A percentile compares a stretch with the other conserved stretches of the same genome.
phyloP scores from a whole-genome alignment of 75 land plant genomes.

The Sequoiadendron giganteum region DNA sequence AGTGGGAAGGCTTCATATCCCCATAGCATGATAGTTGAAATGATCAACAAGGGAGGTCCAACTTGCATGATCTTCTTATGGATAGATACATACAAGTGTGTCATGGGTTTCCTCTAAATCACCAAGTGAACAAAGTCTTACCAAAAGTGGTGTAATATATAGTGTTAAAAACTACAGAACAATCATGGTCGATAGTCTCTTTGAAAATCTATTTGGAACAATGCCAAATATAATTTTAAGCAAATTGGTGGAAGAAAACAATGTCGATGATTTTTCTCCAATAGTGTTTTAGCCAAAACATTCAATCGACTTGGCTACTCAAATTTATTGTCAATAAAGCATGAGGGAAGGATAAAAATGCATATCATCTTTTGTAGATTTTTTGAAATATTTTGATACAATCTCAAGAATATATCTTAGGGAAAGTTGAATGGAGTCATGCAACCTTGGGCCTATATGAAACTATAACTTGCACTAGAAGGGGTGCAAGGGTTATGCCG shows the following conservation, averaged over 20 bases:
- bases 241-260: not conserved
- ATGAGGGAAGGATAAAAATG: not conserved
- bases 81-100: no score
- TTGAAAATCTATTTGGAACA: not conserved
- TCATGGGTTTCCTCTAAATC: no score
- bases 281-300: not conserved
- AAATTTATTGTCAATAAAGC: not conserved
- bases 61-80: no score
- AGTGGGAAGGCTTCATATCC: no score
- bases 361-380: not conserved
- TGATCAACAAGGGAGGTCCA: no score
- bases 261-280: not conserved
- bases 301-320: not conserved
- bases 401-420: not conserved
- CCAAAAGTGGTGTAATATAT: no score
- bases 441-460: not conserved
- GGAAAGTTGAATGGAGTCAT: not conserved
- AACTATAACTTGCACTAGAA: no score
- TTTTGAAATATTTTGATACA: not conserved
- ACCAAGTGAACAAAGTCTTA: no score
- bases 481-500: no score
- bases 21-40: no score
- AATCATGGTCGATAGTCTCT: not conserved
- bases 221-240: not conserved
- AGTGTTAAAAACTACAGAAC: no score